Evolutionary conservation across 305 asterid genomes (phyloP).

Genomic region (Rubia balearica): DNA sequence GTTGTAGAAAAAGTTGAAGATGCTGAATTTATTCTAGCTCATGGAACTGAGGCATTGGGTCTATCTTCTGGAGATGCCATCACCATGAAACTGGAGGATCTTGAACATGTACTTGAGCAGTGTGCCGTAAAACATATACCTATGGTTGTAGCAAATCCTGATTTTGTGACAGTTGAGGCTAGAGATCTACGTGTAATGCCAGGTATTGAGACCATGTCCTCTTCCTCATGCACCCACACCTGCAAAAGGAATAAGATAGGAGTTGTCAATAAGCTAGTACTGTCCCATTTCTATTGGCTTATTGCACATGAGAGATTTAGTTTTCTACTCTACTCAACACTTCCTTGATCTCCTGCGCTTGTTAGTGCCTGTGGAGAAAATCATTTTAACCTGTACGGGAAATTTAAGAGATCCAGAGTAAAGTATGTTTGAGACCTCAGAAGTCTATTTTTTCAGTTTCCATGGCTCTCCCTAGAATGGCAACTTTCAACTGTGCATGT

Average conservation of each 20-base stretch:
- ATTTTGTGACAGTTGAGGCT: slow-evolving; percentile 92
- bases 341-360: background rate
- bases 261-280: background rate
- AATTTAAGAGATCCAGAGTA: too few species aligned
- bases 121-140: slow-evolving; percentile 80
- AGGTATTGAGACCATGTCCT: slow-evolving; percentile 33
- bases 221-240: background rate
- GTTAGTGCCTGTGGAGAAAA: background rate
- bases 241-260: background rate
- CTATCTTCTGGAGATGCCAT: slow-evolving; percentile 65
- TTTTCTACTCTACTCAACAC: background rate
- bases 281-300: background rate
- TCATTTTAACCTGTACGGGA: background rate
- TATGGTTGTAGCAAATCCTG: slow-evolving; percentile 97
- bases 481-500: background rate
- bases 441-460: background rate
- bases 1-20: slow-evolving; percentile 68
- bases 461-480: too few species aligned
- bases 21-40: slow-evolving; percentile 83
- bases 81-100: slow-evolving; percentile 62
- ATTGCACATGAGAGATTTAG: background rate
- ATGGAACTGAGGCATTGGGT: slow-evolving; percentile 96
- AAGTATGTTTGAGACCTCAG: too few species aligned
- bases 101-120: slow-evolving; percentile 58
- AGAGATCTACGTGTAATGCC: slow-evolving; percentile 92